Conservation (phyloP, 306 rosid species). For the Pyrus pyrifolia region DNA sequence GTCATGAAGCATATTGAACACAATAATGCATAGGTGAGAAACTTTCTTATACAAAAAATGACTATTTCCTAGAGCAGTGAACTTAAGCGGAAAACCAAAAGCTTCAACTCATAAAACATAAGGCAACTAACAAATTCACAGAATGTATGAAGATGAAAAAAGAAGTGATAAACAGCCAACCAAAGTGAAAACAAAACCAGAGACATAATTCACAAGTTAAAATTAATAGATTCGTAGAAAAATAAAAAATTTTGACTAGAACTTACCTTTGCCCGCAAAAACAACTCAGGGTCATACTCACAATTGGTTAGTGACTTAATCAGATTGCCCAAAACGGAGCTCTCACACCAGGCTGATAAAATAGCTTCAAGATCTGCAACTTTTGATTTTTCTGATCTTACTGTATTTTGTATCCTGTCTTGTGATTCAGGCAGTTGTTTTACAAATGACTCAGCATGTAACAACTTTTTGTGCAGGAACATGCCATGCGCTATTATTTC, state of each 20-base stretch:
- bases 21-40: neutral
- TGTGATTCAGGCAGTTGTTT: slow-evolving; percentile 49
- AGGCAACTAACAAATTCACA: neutral
- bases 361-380: slow-evolving; percentile 38
- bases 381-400: slow-evolving; percentile 37
- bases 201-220: neutral
- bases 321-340: slow-evolving; percentile 56
- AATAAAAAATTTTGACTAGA: neutral
- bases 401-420: slow-evolving; percentile 32
- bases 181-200: neutral
- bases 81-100: neutral
- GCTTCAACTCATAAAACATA: neutral
- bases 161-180: neutral
- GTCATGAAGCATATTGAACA: neutral
- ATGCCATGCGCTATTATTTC: slow-evolving; percentile 70
- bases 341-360: slow-evolving; percentile 51
- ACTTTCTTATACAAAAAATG: neutral
- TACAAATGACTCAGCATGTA: slow-evolving; percentile 52
- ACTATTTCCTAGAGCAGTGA: neutral
- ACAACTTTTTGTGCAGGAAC: slow-evolving; percentile 74
- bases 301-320: slow-evolving; percentile 47
- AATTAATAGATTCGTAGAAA: neutral
- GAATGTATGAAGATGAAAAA: neutral
- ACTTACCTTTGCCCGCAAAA: slow-evolving; percentile 62
- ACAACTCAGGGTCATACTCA: slow-evolving; percentile 38